Evolutionary conservation across 495 filamentous ascomycete species (phyloP), one percentile per base, ranked within the genome.

Genomic region (Chaetomium fimeti): DNA sequence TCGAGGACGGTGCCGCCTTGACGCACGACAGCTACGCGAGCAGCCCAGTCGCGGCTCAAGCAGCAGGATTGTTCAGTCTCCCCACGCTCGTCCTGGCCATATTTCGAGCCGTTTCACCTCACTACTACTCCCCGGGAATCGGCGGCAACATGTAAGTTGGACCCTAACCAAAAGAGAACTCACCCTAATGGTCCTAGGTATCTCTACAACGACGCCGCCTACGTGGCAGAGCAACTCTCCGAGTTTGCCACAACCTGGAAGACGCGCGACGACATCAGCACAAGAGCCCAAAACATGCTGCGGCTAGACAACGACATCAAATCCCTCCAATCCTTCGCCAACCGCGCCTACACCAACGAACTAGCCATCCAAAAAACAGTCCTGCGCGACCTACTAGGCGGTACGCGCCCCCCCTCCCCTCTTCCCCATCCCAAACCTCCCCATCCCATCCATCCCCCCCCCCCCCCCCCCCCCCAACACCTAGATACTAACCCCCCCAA

Each of bases 201-300:
- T 66, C 82, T 97, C 49, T 99, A 98, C 74, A 98, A 99, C 69
- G 94, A 99, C 72, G 86, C 89, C 55, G 78, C 84, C 28, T 93
- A 91, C 68, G 82, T 98, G 3, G 83, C 91, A 0, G 87, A 90
- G 60, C 79, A 83, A 38, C 83, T 98, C n/a, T 77, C 80, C n/a
- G 76, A 84, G 15, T 79, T 91, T 51, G 68, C 80, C 0, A 71
- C 78, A 12, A 72, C 85, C n/a, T 85, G 76, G 82, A 80, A 78
- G 65, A 59, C 61, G 28, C 78, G 76, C 57, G 70, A 72, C 22
- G 77, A 79, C 45, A 74, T 85, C 16, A 72, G 76, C 18, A 71
- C 77, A 13, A 74, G 79, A 25, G 81, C 81, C 9, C 76, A 78
- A 20, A 76, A 77, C 36, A 81, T 87, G 68, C 82, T 85, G 66